Evolutionary conservation across 148 eudicot species (phyloP).

Genomic region (Nyssa sinensis): DNA sequence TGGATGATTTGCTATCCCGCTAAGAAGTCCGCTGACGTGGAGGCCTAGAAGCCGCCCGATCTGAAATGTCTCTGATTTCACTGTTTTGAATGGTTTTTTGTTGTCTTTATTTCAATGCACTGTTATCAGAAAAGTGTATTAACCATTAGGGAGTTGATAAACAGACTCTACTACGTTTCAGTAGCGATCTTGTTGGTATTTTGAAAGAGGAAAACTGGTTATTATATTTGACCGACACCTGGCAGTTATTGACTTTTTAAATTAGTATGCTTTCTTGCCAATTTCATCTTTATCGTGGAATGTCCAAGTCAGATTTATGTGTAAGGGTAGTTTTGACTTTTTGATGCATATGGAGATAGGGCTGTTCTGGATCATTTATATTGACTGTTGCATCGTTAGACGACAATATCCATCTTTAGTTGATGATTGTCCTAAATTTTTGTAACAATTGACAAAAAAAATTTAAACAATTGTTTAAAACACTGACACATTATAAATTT

Average conservation of each 20-base stretch:
- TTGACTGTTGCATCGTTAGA: neutral
- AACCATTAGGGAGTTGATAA: no score
- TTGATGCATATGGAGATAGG: neutral
- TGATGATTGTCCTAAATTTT: no score
- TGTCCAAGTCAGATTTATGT: no score
- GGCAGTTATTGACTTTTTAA: neutral
- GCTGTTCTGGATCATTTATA: no score
- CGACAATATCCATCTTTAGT: neutral
- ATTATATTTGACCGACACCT: constrained; percentile 1
- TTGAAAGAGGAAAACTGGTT: neutral
- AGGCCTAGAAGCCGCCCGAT: constrained; percentile 32
- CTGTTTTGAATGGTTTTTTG: neutral
- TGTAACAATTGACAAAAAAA: no score
- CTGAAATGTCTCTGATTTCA: neutral
- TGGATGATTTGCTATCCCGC: constrained; percentile 55
- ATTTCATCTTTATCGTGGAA: no score
- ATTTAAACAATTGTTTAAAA: no score
- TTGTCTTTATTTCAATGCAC: neutral
- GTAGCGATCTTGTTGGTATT: neutral
- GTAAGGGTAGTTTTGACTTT: neutral
- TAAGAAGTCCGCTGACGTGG: constrained; percentile 37
- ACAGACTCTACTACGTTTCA: no score
- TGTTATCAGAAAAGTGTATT: no score
- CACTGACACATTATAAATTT: no score
- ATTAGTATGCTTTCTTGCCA: no score